Percentiles rank a stretch among this genome's conserved stretches.
phyloP scores from a whole-genome alignment of 108 stramenopile species.

The Hondaea fermentalgiana region DNA sequence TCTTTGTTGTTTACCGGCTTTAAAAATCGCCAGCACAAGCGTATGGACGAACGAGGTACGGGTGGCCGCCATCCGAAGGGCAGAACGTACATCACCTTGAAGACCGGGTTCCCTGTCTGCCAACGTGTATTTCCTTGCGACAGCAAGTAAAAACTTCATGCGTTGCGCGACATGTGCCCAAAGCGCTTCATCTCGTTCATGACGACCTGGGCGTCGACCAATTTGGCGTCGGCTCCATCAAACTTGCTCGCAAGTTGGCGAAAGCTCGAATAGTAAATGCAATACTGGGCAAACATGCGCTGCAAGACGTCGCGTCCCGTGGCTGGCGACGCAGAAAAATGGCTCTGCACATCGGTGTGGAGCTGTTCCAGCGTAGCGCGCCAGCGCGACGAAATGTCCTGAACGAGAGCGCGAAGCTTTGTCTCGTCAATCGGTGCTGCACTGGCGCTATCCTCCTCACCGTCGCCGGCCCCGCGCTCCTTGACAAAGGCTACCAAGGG shows the following conservation, averaged over 20 bases:
- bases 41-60: too few species aligned
- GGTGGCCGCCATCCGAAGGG: too few species aligned
- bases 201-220: not conserved
- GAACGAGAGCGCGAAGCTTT: not conserved
- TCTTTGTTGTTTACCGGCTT: too few species aligned
- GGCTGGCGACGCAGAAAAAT: not conserved
- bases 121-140: too few species aligned
- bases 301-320: not conserved
- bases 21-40: too few species aligned
- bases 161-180: not conserved
- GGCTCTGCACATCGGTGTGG: not conserved
- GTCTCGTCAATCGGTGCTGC: not conserved
- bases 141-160: too few species aligned
- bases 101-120: too few species aligned
- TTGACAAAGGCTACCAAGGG: conserved; percentile 92
- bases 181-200: conserved; percentile 4
- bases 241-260: not conserved
- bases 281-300: not conserved
- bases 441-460: not conserved
- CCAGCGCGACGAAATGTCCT: not conserved
- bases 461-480: conserved; percentile 63
- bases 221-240: not conserved
- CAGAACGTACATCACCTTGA: too few species aligned
- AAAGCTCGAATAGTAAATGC: not conserved
- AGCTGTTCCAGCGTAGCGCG: not conserved